A percentile compares a stretch with the other conserved stretches of the same genome.
These are phyloP conservation scores for Zygoascus sp. DNA, from an alignment of 1,139 yeast species.

Conservation along the genomic window DNA sequence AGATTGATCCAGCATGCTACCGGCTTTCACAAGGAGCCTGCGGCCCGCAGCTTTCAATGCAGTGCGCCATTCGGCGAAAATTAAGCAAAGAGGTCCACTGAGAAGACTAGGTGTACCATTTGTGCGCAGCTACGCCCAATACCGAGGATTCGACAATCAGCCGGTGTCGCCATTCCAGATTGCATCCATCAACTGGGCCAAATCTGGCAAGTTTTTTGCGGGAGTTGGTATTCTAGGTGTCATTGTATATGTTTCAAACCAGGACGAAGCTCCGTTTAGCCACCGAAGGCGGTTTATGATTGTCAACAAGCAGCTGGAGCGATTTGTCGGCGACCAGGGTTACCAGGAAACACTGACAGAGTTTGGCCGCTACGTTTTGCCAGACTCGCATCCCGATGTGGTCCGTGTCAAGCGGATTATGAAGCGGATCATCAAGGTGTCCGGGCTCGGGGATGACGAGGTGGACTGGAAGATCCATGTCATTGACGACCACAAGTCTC, in stretches of 20 bases:
- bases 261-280: slow-evolving; percentile 81
- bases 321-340: slow-evolving; percentile 60
- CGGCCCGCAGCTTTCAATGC: too few species aligned
- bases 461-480: slow-evolving; percentile 81
- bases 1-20: too few species aligned
- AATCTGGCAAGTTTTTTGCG: slow-evolving; percentile 3
- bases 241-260: slow-evolving; percentile 56
- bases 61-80: too few species aligned
- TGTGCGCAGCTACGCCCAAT: slow-evolving; percentile 4
- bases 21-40: too few species aligned
- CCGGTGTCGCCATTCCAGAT: neutral
- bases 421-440: slow-evolving; percentile 49
- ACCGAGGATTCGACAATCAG: slow-evolving; percentile 10
- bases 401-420: slow-evolving; percentile 55
- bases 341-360: slow-evolving; percentile 54
- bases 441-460: slow-evolving; percentile 31
- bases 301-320: slow-evolving; percentile 65
- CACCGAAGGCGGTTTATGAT: slow-evolving; percentile 69
- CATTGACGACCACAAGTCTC: slow-evolving; percentile 58
- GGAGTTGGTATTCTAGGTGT: slow-evolving; percentile 25
- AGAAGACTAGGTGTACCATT: too few species aligned
- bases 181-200: slow-evolving; percentile 9
- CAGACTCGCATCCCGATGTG: slow-evolving; percentile 43
- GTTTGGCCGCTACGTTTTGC: slow-evolving; percentile 33
- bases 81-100: too few species aligned